Evolutionary conservation across 1,139 yeast genomes (phyloP), one percentile per base, ranked within the genome.

Genomic region (Trichomonascaceae sp.): DNA sequence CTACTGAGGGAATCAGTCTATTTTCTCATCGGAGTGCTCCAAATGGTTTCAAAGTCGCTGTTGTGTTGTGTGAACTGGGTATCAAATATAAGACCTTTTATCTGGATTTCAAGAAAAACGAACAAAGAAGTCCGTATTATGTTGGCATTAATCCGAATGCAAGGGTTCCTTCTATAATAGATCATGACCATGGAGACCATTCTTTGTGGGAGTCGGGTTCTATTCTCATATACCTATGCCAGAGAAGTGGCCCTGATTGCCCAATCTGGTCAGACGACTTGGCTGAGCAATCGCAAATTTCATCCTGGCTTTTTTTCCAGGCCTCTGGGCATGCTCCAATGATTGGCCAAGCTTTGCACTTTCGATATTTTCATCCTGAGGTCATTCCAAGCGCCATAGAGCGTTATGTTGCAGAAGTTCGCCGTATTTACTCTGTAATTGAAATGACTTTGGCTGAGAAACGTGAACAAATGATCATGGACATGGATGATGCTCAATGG

Each of bases 321-420:
- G 89, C 97, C 2, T 85, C 95, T 13, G 97, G 97, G 13, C 97
- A 90, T 68, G 96, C 97, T 0, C 97, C 97, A 27, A 91, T 91
- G 96, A 88, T 91, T 64, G 98, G 98, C 22, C 98, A 91, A 70
- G 97, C 97, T 2, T 78, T 90, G 63, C 97, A 91, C 75, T 91
- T 91, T 74, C 78, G 93, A 64, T 88, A 87, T 70, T 90, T 90
- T 77, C 97, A 91, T 70, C 80, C 93, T 7, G 86, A 87, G 57
- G 86, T 85, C 56, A 89, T 91, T 2, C 89, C 93, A 18, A 82
- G 90, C 59, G 97, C 97, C 1, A 87, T 90, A 39, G 96, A 87
- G 64, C 78, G 97, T 65, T 91, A 91, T 70, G 85, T 90, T 1
- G 96, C 89, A 63, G 98, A 91, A 71, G 97, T 91, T 22, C 78